Percentiles rank a stretch among this genome's conserved stretches.
phyloP scores from a whole-genome alignment of 441 rosid genomes.

The Corymbia citriodora region DNA sequence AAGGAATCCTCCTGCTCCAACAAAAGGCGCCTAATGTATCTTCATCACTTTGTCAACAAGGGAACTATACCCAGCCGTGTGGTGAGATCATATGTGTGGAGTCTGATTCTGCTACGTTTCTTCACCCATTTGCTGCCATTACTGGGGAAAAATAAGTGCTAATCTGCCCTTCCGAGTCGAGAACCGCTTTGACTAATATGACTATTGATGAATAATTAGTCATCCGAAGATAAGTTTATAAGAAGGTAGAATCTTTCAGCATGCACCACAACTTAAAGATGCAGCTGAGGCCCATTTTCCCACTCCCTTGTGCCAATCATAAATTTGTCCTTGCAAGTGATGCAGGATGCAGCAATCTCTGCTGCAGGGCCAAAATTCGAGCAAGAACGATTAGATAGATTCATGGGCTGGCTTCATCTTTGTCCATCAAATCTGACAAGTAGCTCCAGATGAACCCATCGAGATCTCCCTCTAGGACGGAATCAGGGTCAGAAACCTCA shows the following conservation, averaged over 20 bases:
- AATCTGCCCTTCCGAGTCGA: neutral
- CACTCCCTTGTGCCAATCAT: neutral
- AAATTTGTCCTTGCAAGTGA: neutral
- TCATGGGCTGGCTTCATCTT: slow-evolving; percentile 29
- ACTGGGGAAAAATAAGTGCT: neutral
- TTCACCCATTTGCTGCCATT: neutral
- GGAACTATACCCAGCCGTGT: neutral
- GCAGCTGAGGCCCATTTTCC: neutral
- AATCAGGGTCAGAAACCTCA: slow-evolving; percentile 86
- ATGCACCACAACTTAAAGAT: neutral
- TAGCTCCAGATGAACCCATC: slow-evolving; percentile 84
- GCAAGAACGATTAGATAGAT: neutral
- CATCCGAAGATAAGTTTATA: neutral
- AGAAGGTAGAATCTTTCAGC: neutral
- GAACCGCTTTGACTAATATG: neutral
- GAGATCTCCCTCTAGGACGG: slow-evolving; percentile 92
- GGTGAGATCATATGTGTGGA: neutral
- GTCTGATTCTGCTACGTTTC: neutral
- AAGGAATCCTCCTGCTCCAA: neutral
- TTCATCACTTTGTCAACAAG: neutral
- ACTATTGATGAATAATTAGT: neutral
- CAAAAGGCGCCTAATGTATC: neutral
- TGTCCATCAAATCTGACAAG: slow-evolving; percentile 67
- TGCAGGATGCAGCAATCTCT: neutral
- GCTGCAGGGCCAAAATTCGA: neutral